Evolutionary conservation across 768 basidiomycete genomes (phyloP).

Genomic region (Agrocybe pediades): DNA sequence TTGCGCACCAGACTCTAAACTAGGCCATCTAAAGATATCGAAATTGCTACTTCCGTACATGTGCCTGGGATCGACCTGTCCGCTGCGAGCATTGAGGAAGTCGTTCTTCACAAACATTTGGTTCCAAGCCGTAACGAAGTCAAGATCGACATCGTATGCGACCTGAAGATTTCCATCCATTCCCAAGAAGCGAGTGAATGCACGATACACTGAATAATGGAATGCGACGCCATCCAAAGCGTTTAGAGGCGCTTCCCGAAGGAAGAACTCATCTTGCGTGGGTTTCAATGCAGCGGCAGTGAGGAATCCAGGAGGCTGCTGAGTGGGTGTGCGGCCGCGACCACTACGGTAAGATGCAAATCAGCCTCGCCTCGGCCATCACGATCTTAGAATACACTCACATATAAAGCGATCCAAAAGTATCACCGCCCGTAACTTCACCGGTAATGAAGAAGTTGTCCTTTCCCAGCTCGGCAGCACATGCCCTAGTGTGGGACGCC

Average conservation of each 20-base stretch:
- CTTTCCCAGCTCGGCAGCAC: conserved; percentile 74
- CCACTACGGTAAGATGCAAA: conserved; percentile 48
- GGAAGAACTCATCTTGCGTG: conserved; percentile 70
- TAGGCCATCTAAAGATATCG: conserved; percentile 94
- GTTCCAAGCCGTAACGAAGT: conserved; percentile 92
- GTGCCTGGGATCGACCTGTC: conserved; percentile 77
- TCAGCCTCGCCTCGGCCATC: too few species aligned
- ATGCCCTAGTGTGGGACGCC: conserved; percentile 72
- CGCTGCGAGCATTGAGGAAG: conserved; percentile 72
- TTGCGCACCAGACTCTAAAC: conserved; percentile 81
- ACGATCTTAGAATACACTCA: conserved; percentile 33
- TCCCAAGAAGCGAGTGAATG: conserved; percentile 83
- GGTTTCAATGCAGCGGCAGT: conserved; percentile 69
- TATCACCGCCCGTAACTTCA: conserved; percentile 93
- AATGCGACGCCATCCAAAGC: conserved; percentile 83
- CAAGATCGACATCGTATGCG: conserved; percentile 79
- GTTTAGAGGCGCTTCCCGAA: conserved; percentile 62
- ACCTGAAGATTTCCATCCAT: conserved; percentile 96
- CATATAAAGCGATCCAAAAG: conserved; percentile 87
- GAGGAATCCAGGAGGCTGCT: conserved; percentile 68
- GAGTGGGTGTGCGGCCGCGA: conserved; percentile 81
- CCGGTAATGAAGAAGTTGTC: conserved; percentile 89
- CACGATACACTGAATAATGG: conserved; percentile 93
- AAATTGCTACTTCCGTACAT: conserved; percentile 94
- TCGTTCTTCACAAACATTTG: conserved; percentile 89